phyloP scores from a whole-genome alignment of 2,329 filamentous ascomycete species.

The Akanthomyces dipterigenus region DNA sequence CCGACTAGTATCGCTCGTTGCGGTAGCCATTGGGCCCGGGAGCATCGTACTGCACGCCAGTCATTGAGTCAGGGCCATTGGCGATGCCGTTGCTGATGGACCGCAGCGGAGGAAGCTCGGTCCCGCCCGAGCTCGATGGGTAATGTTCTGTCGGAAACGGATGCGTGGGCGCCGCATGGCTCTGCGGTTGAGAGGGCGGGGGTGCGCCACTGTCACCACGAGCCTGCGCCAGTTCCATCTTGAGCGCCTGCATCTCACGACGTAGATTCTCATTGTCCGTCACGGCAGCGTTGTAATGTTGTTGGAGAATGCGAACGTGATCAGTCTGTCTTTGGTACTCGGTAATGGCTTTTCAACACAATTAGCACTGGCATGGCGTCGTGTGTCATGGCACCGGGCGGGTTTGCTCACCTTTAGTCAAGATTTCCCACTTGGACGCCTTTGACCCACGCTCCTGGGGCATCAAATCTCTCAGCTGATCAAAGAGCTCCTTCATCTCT shows the following conservation, averaged over 20 bases:
- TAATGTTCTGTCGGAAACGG: constrained; percentile 26
- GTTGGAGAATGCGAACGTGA: constrained; percentile 38
- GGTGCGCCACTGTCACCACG: constrained; percentile 25
- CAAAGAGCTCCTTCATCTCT: constrained; percentile 84
- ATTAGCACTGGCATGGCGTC: neutral
- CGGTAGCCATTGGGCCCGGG: constrained; percentile 40
- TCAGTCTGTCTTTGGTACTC: constrained; percentile 53
- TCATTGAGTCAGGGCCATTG: constrained; percentile 53
- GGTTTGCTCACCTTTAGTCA: constrained; percentile 64
- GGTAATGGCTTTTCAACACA: constrained; percentile 45
- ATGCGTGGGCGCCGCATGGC: constrained; percentile 21
- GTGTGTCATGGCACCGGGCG: neutral
- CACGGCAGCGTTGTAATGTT: constrained; percentile 35
- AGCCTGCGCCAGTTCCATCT: constrained; percentile 43
- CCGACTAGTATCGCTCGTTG: constrained; percentile 28
- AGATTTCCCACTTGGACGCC: constrained; percentile 83
- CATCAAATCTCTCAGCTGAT: constrained; percentile 70
- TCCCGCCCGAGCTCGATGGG: constrained; percentile 28
- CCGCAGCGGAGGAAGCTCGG: constrained; percentile 51
- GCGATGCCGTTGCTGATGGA: constrained; percentile 39
- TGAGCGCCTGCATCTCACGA: constrained; percentile 40
- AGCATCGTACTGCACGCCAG: constrained; percentile 56
- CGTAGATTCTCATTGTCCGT: constrained; percentile 43
- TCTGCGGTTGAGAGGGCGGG: constrained; percentile 22
- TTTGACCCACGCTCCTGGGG: constrained; percentile 77